These are phyloP conservation scores for Hypsizygus marmoreus DNA, from an alignment of 768 basidiomycete genomes.

Conservation along the genomic window DNA sequence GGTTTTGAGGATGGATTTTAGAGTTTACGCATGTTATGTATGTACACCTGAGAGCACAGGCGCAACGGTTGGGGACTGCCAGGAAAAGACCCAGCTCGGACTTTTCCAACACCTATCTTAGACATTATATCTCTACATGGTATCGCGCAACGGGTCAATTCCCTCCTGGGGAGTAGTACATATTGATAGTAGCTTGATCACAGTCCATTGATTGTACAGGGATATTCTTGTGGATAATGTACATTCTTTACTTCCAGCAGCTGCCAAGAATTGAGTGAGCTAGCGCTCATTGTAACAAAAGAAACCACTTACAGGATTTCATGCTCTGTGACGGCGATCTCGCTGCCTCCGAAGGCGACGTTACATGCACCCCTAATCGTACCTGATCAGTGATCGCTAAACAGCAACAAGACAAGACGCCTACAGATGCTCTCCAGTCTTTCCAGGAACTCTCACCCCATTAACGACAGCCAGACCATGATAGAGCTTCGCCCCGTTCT, in stretches of 20 bases:
- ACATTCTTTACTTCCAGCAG: slow-evolving; percentile 35
- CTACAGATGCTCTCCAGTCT: slow-evolving; percentile 71
- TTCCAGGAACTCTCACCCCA: slow-evolving; percentile 68
- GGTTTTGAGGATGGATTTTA: too few species aligned
- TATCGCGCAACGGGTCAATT: too few species aligned
- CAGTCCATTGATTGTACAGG: slow-evolving; percentile 9
- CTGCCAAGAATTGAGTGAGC: slow-evolving; percentile 24
- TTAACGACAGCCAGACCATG: slow-evolving; percentile 60
- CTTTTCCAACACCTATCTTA: too few species aligned
- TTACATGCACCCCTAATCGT: slow-evolving; percentile 41
- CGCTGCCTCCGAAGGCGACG: slow-evolving; percentile 48
- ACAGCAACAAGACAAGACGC: slow-evolving; percentile 17
- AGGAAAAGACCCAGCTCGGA: too few species aligned
- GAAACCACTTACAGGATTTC: slow-evolving; percentile 46
- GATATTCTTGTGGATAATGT: background rate
- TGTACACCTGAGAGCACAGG: too few species aligned
- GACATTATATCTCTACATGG: too few species aligned
- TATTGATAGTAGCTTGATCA: too few species aligned
- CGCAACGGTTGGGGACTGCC: too few species aligned
- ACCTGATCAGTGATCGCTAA: slow-evolving; percentile 5
- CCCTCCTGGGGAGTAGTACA: too few species aligned
- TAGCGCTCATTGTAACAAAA: slow-evolving; percentile 1
- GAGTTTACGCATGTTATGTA: too few species aligned
- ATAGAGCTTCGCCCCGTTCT: slow-evolving; percentile 63
- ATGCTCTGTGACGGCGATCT: slow-evolving; percentile 43